phyloP scores from a whole-genome alignment of 805 yeast species.

The Kodamaea fukazawae region DNA sequence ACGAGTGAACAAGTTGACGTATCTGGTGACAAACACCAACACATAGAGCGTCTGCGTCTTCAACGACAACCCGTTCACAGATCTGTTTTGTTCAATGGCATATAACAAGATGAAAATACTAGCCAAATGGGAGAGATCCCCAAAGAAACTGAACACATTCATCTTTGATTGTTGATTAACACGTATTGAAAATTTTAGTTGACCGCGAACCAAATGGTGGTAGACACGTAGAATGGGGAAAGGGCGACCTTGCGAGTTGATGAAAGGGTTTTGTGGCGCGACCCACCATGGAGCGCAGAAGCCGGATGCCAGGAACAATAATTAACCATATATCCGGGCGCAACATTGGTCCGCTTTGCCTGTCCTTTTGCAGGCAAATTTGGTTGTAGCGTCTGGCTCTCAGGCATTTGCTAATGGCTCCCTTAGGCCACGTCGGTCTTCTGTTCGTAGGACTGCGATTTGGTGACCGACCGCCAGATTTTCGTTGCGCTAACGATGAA shows the following conservation, averaged over 20 bases:
- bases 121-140: slow-evolving; percentile 81
- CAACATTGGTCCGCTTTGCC: no score
- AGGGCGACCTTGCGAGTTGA: neutral
- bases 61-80: slow-evolving; percentile 80
- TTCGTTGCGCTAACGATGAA: no score
- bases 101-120: slow-evolving; percentile 74
- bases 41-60: slow-evolving; percentile 84
- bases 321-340: no score
- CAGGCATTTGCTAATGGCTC: no score
- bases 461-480: no score
- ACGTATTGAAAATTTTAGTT: slow-evolving; percentile 4
- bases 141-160: slow-evolving; percentile 47
- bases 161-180: slow-evolving; percentile 18
- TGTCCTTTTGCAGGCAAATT: no score
- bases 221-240: slow-evolving; percentile 3
- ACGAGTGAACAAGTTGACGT: slow-evolving; percentile 58
- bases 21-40: slow-evolving; percentile 69
- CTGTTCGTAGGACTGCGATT: no score
- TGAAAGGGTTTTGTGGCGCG: neutral
- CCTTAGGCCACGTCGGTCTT: no score
- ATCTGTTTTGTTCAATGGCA: slow-evolving; percentile 59
- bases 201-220: no score
- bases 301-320: no score
- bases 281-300: no score
- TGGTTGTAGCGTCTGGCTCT: no score